Percentiles rank a stretch among this genome's conserved stretches.
phyloP scores from a whole-genome alignment of 179 eudicot species.

The Carnegiea gigantea region DNA sequence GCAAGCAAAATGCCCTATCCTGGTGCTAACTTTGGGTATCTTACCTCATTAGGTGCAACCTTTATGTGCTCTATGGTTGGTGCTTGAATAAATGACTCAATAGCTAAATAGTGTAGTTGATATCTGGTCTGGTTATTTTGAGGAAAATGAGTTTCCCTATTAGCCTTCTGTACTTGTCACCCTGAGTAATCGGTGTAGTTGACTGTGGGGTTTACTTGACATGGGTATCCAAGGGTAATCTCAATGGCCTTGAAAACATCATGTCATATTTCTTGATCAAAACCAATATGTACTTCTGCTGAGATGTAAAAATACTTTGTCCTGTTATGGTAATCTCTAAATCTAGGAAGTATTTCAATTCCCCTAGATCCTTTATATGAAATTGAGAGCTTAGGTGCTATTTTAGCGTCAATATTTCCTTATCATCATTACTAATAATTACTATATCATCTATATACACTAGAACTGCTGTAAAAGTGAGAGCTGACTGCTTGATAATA shows the following conservation, averaged over 20 bases:
- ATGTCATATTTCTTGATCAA: background rate
- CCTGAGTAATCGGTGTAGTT: background rate
- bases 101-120: background rate
- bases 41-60: background rate
- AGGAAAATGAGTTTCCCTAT: background rate
- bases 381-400: background rate
- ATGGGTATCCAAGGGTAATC: background rate
- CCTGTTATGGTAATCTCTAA: background rate
- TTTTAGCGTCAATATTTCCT: background rate
- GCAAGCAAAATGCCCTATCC: background rate
- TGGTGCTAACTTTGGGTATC: background rate
- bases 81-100: background rate
- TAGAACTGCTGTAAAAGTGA: too few relatives aligned
- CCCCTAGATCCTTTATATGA: background rate
- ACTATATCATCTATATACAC: background rate
- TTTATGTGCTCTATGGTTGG: background rate
- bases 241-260: background rate
- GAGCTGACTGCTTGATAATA: too few relatives aligned
- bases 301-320: background rate
- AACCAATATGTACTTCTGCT: too few relatives aligned
- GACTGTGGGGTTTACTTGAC: background rate
- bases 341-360: background rate
- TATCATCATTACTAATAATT: background rate
- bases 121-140: background rate
- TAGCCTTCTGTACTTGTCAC: too few relatives aligned